phyloP scores from a whole-genome alignment of 805 yeast species.

The Nakazawaea ishiwadae region DNA sequence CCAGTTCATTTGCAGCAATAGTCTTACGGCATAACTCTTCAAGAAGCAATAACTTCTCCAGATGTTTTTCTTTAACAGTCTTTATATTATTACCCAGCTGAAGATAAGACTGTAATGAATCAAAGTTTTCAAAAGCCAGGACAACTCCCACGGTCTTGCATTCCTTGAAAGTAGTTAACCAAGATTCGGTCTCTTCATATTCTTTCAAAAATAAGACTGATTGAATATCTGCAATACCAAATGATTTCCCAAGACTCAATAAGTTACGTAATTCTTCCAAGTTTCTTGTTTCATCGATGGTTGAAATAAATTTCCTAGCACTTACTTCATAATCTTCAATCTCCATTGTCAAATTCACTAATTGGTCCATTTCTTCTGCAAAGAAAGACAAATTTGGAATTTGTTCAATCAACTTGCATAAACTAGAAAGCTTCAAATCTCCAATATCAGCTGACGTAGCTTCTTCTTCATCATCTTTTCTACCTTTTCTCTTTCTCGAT shows the following conservation, averaged over 20 bases:
- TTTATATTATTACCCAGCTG: slow-evolving; percentile 20
- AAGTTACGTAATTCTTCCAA: slow-evolving; percentile 46
- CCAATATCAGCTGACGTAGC: slow-evolving; percentile 16
- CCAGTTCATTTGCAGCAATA: slow-evolving; percentile 12
- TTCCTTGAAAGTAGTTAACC: slow-evolving; percentile 31
- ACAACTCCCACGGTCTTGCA: slow-evolving; percentile 19
- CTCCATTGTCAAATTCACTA: slow-evolving; percentile 47
- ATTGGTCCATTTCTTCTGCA: slow-evolving; percentile 55
- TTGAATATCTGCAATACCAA: slow-evolving; percentile 54
- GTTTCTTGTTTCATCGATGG: slow-evolving; percentile 13
- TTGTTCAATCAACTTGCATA: slow-evolving; percentile 35
- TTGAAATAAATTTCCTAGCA: slow-evolving; percentile 26
- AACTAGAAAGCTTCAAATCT: slow-evolving; percentile 22
- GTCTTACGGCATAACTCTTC: slow-evolving; percentile 15
- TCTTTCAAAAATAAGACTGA: slow-evolving; percentile 37
- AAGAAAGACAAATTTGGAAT: slow-evolving; percentile 48
- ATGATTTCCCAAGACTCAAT: slow-evolving; percentile 52
- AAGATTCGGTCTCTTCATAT: slow-evolving; percentile 30
- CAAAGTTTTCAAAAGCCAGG: slow-evolving; percentile 3
- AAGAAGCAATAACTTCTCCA: slow-evolving; percentile 13
- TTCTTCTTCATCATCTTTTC: slow-evolving; percentile 19
- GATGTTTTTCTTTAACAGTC: slow-evolving; percentile 14
- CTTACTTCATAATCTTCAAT: slow-evolving; percentile 46
- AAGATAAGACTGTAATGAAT: slow-evolving; percentile 13
- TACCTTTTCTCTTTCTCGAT: slow-evolving; percentile 34